These are phyloP conservation scores for Ceratobasidium sp. DNA, from an alignment of 1,284 basidiomycete species.

Conservation along the genomic window DNA sequence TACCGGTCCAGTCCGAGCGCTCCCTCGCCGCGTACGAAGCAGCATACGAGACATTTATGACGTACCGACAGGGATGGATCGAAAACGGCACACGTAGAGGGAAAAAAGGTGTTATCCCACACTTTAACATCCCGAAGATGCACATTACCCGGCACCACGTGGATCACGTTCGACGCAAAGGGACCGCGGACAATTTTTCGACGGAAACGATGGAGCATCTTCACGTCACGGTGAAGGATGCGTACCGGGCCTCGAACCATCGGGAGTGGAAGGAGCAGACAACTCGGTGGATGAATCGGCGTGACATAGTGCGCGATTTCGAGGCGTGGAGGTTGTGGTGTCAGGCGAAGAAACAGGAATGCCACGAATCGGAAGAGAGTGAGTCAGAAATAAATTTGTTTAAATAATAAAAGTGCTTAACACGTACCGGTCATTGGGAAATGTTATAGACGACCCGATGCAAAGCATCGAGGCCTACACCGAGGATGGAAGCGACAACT, in stretches of 20 bases:
- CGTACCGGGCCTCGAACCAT: slow-evolving; percentile 28
- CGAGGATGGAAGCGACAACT: background rate
- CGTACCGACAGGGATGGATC: slow-evolving; percentile 30
- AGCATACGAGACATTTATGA: slow-evolving; percentile 6
- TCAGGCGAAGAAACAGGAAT: background rate
- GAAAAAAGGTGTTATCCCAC: slow-evolving; percentile 6
- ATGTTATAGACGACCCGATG: background rate
- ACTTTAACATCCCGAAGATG: slow-evolving; percentile 41
- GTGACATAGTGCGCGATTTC: slow-evolving; percentile 25
- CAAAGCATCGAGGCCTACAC: background rate
- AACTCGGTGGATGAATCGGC: slow-evolving; percentile 18
- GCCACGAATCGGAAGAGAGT: background rate
- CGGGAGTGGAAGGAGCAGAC: slow-evolving; percentile 25
- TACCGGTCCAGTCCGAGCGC: slow-evolving; percentile 15
- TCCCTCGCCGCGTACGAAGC: slow-evolving; percentile 22
- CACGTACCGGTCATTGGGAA: background rate
- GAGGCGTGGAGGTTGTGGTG: slow-evolving; percentile 26
- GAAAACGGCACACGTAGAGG: slow-evolving; percentile 17
- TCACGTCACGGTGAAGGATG: slow-evolving; percentile 29
- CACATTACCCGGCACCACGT: slow-evolving; percentile 30
- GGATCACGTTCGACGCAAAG: slow-evolving; percentile 5
- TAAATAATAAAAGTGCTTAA: background rate
- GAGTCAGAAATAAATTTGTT: slow-evolving; percentile 1
- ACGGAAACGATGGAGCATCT: slow-evolving; percentile 42
- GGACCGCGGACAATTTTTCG: slow-evolving; percentile 33